Evolutionary conservation across 2,329 filamentous ascomycete genomes (phyloP).

Genomic region (Colletotrichum musicola): DNA sequence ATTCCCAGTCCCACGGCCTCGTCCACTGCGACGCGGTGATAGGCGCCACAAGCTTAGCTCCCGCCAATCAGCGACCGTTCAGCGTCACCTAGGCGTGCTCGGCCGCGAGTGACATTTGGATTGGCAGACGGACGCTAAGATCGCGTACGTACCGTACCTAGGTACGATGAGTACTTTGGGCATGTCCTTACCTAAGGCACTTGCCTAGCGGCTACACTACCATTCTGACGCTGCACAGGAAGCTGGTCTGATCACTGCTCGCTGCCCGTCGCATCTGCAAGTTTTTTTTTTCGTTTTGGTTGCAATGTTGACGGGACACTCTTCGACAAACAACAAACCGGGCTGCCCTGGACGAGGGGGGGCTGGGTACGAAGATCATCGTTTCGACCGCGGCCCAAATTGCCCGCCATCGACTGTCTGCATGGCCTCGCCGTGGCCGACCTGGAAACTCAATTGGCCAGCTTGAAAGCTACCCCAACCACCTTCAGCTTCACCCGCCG

Average conservation of each 20-base stretch:
- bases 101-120: no score
- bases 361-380: slow-evolving; percentile 37
- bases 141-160: no score
- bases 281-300: background rate
- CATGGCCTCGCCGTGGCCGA: slow-evolving; percentile 26
- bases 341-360: background rate
- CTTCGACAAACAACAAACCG: slow-evolving; percentile 13
- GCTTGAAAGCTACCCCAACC: slow-evolving; percentile 31
- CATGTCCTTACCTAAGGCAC: no score
- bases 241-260: background rate
- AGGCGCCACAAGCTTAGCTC: slow-evolving; percentile 19
- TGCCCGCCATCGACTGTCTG: slow-evolving; percentile 38
- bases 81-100: background rate
- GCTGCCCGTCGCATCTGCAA: slow-evolving; percentile 20
- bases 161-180: no score
- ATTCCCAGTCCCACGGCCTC: slow-evolving; percentile 12
- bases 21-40: slow-evolving; percentile 9
- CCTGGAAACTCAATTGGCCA: slow-evolving; percentile 32
- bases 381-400: slow-evolving; percentile 31
- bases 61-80: slow-evolving; percentile 9
- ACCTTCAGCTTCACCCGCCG: slow-evolving; percentile 29
- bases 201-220: no score
- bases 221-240: background rate
- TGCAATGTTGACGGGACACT: background rate
- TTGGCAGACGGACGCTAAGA: no score